A percentile compares a stretch with the other conserved stretches of the same genome.
phyloP scores from a whole-genome alignment of 2,329 filamentous ascomycete species.

The Chaetomiaceae sp. region DNA sequence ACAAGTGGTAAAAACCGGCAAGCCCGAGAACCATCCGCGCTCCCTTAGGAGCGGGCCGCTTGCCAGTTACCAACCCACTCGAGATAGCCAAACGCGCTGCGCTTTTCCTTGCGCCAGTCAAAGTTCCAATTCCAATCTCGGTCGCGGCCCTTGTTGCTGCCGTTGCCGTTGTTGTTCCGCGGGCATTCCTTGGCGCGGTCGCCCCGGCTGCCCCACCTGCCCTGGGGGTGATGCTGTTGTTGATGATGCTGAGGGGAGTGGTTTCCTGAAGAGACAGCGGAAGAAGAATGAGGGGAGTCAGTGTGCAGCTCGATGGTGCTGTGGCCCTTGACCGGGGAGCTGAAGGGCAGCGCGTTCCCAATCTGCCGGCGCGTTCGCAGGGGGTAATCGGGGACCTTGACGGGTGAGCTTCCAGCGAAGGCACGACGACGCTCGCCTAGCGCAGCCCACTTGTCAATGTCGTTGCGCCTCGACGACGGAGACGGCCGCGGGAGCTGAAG shows the following conservation, averaged over 20 bases:
- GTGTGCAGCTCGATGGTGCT: constrained; percentile 43
- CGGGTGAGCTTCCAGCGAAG: constrained; percentile 43
- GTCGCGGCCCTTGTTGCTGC: constrained; percentile 42
- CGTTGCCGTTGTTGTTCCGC: no score
- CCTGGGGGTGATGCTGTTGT: constrained; percentile 19
- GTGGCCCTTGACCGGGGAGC: constrained; percentile 31
- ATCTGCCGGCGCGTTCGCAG: constrained; percentile 43
- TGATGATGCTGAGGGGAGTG: constrained; percentile 23
- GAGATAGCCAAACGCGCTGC: constrained; percentile 66
- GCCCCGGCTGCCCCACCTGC: constrained; percentile 35
- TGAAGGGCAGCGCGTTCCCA: constrained; percentile 24
- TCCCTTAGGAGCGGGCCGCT: constrained; percentile 42
- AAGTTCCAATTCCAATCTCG: constrained; percentile 49
- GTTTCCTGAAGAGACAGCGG: constrained; percentile 36
- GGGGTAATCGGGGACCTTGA: constrained; percentile 41
- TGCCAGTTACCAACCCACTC: constrained; percentile 96
- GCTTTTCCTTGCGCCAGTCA: constrained; percentile 54
- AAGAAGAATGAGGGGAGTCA: constrained; percentile 26
- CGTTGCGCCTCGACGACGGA: constrained; percentile 57
- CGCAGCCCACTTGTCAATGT: constrained; percentile 80
- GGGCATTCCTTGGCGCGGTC: constrained; percentile 49
- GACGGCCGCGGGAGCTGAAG: constrained; percentile 42
- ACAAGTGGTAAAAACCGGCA: constrained; percentile 53
- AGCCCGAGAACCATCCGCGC: constrained; percentile 23
- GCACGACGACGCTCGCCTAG: constrained; percentile 78